These are phyloP conservation scores for Avena sativa DNA, from an alignment of 176 grass and related monocot species.

Conservation along the genomic window DNA sequence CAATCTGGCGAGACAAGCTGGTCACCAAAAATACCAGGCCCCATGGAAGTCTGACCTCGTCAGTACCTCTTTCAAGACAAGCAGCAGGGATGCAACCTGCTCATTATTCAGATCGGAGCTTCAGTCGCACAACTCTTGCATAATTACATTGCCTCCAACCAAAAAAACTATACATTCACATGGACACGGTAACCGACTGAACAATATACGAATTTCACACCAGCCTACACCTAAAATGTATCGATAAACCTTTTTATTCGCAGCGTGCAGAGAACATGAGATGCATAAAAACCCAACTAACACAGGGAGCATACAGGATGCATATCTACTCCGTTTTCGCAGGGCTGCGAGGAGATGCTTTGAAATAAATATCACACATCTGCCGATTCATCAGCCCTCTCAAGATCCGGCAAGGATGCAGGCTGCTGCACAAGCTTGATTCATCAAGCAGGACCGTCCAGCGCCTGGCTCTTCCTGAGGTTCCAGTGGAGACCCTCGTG, in stretches of 20 bases:
- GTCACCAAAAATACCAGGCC: too few species aligned
- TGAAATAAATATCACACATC: slow-evolving; percentile 28
- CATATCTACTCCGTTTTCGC: neutral
- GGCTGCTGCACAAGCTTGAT: neutral
- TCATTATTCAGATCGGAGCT: neutral
- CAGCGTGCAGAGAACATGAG: too few species aligned
- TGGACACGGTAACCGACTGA: neutral
- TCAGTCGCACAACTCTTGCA: slow-evolving; percentile 18
- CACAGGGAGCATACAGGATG: neutral
- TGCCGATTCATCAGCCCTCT: neutral
- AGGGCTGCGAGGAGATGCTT: slow-evolving; percentile 24
- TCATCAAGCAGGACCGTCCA: slow-evolving; percentile 51
- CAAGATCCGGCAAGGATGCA: neutral
- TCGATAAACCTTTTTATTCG: too few species aligned
- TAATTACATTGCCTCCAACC: neutral
- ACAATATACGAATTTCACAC: neutral
- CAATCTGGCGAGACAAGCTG: too few species aligned
- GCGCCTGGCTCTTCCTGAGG: slow-evolving; percentile 68
- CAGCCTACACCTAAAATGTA: neutral
- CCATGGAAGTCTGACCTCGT: too few species aligned
- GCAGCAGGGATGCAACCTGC: neutral
- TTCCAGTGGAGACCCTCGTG: slow-evolving; percentile 87
- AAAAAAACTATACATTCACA: slow-evolving; percentile 3
- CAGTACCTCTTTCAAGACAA: too few species aligned
- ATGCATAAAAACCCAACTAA: neutral